Percentiles rank a stretch among this genome's conserved stretches.
Evolutionary conservation across 225 moss, liverwort and hornwort genomes (phyloP).

Genomic region (Sphagnum tenellum): DNA sequence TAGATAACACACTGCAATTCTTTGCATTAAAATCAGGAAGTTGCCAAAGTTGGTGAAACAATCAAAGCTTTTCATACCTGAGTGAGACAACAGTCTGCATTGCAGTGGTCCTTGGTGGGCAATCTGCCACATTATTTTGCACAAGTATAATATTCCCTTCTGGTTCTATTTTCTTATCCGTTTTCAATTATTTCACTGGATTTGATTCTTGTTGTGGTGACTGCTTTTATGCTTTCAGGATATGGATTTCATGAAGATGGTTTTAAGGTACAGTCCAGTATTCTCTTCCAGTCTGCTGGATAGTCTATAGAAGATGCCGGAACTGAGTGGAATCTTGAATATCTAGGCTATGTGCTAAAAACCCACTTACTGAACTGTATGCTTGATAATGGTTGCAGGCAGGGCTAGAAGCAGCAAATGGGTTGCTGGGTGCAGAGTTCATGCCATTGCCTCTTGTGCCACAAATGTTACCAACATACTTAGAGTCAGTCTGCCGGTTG

Average conservation of each 20-base stretch:
- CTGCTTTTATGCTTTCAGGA: constrained; percentile 14
- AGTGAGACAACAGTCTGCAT: too few relatives aligned
- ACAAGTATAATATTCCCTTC: too few relatives aligned
- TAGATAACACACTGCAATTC: background rate
- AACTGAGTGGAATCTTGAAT: background rate
- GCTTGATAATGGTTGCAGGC: constrained; percentile 18
- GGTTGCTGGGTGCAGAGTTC: constrained; percentile 47
- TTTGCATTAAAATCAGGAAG: too few relatives aligned
- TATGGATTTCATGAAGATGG: constrained; percentile 93
- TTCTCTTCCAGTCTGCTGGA: background rate
- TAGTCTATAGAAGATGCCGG: too few relatives aligned
- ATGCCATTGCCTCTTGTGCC: constrained; percentile 43
- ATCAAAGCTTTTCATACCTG: too few relatives aligned
- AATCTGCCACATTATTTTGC: too few relatives aligned
- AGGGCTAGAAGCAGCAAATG: constrained; percentile 58
- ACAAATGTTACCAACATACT: constrained; percentile 67
- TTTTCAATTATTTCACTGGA: too few relatives aligned
- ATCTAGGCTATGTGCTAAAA: background rate
- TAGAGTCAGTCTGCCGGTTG: constrained; percentile 45
- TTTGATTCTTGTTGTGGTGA: too few relatives aligned
- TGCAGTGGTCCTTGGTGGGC: too few relatives aligned
- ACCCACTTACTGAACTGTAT: background rate
- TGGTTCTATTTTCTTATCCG: too few relatives aligned
- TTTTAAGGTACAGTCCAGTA: constrained; percentile 32
- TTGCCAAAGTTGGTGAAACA: too few relatives aligned